phyloP scores from a whole-genome alignment of 306 rosid species.

The Prunus dulcis region DNA sequence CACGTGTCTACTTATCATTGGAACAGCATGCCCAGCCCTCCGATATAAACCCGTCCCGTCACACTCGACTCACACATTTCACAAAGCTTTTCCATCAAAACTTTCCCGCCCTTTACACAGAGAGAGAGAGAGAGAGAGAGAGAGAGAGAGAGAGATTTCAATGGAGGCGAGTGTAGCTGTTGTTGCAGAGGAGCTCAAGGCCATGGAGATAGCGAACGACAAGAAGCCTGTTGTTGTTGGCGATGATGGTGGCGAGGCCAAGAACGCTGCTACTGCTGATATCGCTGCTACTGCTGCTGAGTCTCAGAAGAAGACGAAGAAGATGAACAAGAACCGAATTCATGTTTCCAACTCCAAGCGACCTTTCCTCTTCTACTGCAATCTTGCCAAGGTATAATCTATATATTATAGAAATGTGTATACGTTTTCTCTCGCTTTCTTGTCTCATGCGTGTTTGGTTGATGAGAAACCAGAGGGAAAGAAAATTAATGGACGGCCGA shows the following conservation, averaged over 20 bases:
- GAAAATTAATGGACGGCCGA: background rate
- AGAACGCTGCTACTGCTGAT: conserved; percentile 2
- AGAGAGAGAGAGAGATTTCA: conserved; percentile 11
- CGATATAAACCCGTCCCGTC: conserved; percentile 1
- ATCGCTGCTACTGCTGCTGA: conserved; percentile 6
- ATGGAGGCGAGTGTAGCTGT: conserved; percentile 22
- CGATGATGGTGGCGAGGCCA: conserved; percentile 8
- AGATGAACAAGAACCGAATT: conserved; percentile 39
- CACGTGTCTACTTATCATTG: conserved; percentile 15
- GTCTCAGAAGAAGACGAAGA: conserved; percentile 21
- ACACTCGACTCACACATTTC: background rate
- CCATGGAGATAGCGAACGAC: background rate
- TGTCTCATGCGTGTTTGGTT: background rate
- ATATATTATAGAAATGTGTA: background rate
- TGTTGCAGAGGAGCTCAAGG: background rate
- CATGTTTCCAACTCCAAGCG: conserved; percentile 66
- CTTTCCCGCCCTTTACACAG: conserved; percentile 16
- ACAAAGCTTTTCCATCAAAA: background rate
- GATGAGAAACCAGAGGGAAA: background rate
- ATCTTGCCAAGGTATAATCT: conserved; percentile 60
- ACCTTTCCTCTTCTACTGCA: conserved; percentile 66
- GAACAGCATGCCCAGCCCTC: background rate
- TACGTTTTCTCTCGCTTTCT: background rate
- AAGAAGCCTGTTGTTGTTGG: conserved; percentile 12
- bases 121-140: conserved; percentile 3